Conservation (phyloP, 768 basidiomycete genomes). For the Suillus sp. region DNA sequence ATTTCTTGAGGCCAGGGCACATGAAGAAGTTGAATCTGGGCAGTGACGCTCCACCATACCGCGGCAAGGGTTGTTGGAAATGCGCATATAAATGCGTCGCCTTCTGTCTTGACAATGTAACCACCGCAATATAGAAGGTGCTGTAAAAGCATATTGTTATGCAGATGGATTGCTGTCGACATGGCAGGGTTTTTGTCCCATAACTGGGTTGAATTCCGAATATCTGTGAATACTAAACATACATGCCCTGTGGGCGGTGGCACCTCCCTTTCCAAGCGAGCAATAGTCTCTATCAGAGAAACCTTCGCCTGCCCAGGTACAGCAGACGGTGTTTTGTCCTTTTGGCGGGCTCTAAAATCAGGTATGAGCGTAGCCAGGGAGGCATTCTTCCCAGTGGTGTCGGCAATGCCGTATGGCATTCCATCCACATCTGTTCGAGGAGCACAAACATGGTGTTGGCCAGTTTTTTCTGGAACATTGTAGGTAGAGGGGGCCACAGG, state of each 20-base stretch:
- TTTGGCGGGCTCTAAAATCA: constrained; percentile 66
- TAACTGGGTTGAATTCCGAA: constrained; percentile 92
- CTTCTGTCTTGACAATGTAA: constrained; percentile 99
- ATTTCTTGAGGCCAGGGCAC: constrained; percentile 93
- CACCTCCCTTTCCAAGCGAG: constrained; percentile 75
- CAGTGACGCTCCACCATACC: constrained; percentile 87
- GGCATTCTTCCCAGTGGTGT: constrained; percentile 71
- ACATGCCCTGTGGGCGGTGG: constrained; percentile 83
- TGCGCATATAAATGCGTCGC: constrained; percentile 99
- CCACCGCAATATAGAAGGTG: constrained; percentile 89
- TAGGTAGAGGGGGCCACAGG: constrained; percentile 56
- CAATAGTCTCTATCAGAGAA: constrained; percentile 52
- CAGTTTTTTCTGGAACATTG: constrained; percentile 76
- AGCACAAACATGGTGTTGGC: constrained; percentile 88
- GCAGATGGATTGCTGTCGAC: constrained; percentile 88
- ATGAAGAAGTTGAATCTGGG: constrained; percentile 80
- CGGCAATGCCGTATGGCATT: constrained; percentile 95
- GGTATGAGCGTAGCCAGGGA: constrained; percentile 86
- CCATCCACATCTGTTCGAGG: constrained; percentile 84
- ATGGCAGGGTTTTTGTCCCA: constrained; percentile 72
- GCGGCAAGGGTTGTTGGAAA: constrained; percentile 89
- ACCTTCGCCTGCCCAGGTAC: constrained; percentile 85
- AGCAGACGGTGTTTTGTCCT: constrained; percentile 87
- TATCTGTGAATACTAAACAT: constrained; percentile 96
- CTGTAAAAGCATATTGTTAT: constrained; percentile 62